Base-by-base conservation (phyloP, 495 filamentous ascomycete species). In the Penicillium dipodomyicola region DNA sequence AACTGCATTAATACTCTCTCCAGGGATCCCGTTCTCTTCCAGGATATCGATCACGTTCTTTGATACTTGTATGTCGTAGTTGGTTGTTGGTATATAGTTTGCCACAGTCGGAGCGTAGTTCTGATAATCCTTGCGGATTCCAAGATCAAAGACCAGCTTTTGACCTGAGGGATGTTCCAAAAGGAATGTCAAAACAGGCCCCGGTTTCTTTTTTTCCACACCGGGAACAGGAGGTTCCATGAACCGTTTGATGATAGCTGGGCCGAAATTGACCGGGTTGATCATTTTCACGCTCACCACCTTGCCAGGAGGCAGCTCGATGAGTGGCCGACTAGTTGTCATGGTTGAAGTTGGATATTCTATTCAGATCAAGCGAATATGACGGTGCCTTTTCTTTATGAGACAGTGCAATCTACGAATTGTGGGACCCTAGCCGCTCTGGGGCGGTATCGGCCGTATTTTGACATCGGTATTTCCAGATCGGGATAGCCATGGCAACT, bases 301-400 rank as follows among this genome's bases (percentile, higher is more conserved):
- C 20, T 46, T 2, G 2, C 62, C 62, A n/a, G 67, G 67, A 48
- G 76, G 77, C 17, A 76, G 68, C 2, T 76, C 67, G 72, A 70
- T 64, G 32, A 69, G 72, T 42, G 72, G 77, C 57, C 63, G 30
- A 27, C 19, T 42, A 47, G 29, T 51, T 33, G 37, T 29, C 42
- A 45, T 45, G 22, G 22, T 43, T 15, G 12, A 35, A 15, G 14
- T 35, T 35, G 5, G 4, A 35, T 35, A 5, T 15, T 35, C 5
- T 15, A 9, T 35, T 35, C 33, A 35, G 14, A 14, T 12, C 1
- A 35, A 15, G 33, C 30, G 33, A 14, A 35, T 35, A 7, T 35
- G 33, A 35, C 5, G 12, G 4, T 35, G 33, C 5, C 19, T 43
- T 43, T 43, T 5, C 4, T 14, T 17, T n/a, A 46, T 27, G 43